Percentiles rank a stretch among this genome's conserved stretches.
Conservation (phyloP, 2,329 filamentous ascomycete genomes). For the Plectosphaerella sp. region DNA sequence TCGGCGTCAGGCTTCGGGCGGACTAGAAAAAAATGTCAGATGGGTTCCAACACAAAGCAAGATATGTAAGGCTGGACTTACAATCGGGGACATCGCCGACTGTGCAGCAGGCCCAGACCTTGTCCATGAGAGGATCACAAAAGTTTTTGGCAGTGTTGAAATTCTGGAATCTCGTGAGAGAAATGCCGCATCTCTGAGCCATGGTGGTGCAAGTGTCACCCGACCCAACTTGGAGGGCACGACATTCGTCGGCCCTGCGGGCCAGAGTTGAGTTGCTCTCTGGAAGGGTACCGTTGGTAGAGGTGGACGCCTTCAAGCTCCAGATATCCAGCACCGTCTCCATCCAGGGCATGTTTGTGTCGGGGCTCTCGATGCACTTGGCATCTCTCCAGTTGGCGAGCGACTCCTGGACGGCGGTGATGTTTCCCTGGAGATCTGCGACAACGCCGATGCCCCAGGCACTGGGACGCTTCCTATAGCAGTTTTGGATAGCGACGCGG, state of each 20-base stretch:
- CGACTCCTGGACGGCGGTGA: conserved; percentile 20
- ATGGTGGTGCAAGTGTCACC: too few species aligned
- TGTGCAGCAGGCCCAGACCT: conserved; percentile 32
- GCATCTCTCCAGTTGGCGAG: conserved; percentile 13
- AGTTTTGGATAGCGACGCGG: conserved; percentile 21
- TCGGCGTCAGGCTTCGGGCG: conserved; percentile 22
- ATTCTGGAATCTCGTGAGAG: conserved; percentile 9
- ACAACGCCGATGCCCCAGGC: conserved; percentile 23
- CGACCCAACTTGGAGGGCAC: too few species aligned
- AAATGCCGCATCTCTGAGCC: too few species aligned
- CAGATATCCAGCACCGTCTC: neutral
- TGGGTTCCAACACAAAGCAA: conserved; percentile 9
- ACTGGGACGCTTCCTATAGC: conserved; percentile 15
- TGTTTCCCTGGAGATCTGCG: conserved; percentile 15
- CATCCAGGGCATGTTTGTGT: neutral
- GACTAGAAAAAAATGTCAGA: conserved; percentile 20
- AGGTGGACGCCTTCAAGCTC: neutral
- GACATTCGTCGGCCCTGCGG: too few species aligned
- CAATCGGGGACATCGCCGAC: conserved; percentile 15
- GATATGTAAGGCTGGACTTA: neutral
- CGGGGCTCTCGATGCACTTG: neutral
- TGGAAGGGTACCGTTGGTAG: conserved; percentile 2
- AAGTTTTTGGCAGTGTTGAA: conserved; percentile 26
- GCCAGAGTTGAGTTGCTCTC: too few species aligned
- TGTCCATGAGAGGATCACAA: conserved; percentile 17